Percentiles rank a stretch among this genome's conserved stretches.
Evolutionary conservation across 352 stramenopile genomes (phyloP).

Genomic region (Globisporangium sylvaticum): DNA sequence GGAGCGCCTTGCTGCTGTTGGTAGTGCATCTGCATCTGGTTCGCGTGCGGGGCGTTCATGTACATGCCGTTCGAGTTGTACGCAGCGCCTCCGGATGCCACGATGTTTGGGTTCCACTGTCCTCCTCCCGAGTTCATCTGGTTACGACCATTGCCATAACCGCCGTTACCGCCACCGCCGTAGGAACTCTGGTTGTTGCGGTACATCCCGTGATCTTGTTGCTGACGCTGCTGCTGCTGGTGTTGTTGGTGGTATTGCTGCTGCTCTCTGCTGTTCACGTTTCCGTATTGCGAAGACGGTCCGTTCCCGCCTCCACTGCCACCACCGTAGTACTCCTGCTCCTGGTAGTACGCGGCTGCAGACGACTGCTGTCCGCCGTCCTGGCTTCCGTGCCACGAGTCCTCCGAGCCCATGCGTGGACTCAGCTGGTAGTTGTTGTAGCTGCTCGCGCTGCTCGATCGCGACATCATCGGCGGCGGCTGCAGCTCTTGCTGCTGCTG

Average conservation of each 20-base stretch:
- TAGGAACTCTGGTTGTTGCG: constrained; percentile 15
- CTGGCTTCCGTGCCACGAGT: constrained; percentile 52
- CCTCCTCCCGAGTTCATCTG: constrained; percentile 15
- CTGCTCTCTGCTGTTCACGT: constrained; percentile 7
- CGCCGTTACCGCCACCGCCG: background rate
- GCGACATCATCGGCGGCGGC: constrained; percentile 33
- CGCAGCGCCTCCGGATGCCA: background rate
- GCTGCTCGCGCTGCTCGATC: constrained; percentile 30
- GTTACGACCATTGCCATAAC: constrained; percentile 7
- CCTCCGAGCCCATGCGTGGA: constrained; percentile 39
- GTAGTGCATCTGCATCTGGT: constrained; percentile 34
- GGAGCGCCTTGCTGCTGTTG: constrained; percentile 12
- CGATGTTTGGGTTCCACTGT: constrained; percentile 38
- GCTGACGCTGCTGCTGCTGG: constrained; percentile 21
- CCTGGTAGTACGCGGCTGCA: constrained; percentile 33
- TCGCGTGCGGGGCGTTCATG: constrained; percentile 30
- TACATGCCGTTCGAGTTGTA: constrained; percentile 45
- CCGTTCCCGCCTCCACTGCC: background rate
- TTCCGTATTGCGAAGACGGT: constrained; percentile 5
- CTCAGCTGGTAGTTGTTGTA: constrained; percentile 43
- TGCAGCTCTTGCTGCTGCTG: constrained; percentile 28
- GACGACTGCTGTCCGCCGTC: constrained; percentile 25
- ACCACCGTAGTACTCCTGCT: constrained; percentile 42
- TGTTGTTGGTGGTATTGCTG: constrained; percentile 28
- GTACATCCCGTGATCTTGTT: constrained; percentile 33